phyloP scores from a whole-genome alignment of 129 eudicot species.

The Artemisia argyi region DNA sequence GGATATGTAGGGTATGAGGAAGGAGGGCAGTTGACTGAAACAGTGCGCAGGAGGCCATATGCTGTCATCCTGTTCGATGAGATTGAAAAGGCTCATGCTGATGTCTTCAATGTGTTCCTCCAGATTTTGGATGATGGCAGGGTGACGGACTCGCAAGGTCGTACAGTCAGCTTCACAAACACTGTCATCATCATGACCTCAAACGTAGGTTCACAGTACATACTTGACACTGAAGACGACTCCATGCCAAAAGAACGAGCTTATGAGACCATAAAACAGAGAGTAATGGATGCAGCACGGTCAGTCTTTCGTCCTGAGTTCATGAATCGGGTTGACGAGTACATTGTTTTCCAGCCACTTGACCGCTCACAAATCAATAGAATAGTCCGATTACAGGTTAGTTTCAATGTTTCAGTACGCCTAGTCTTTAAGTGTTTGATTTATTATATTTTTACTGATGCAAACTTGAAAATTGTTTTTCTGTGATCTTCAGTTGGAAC shows the following conservation, averaged over 20 bases:
- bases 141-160: conserved; percentile 97
- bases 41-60: conserved; percentile 86
- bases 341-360: conserved; percentile 97
- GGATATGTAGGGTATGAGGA: conserved; percentile 99
- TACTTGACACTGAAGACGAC: conserved; percentile 73
- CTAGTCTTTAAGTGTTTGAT: background rate
- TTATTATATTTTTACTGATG: background rate
- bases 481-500: conserved; percentile 42
- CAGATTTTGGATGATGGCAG: conserved; percentile 97
- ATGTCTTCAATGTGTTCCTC: conserved; percentile 90
- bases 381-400: conserved; percentile 69
- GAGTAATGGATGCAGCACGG: conserved; percentile 97
- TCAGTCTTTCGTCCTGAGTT: conserved; percentile 90
- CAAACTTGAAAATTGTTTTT: background rate
- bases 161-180: conserved; percentile 96
- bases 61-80: conserved; percentile 95
- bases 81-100: conserved; percentile 93
- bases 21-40: conserved; percentile 97
- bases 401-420: background rate
- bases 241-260: conserved; percentile 54
- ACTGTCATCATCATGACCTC: conserved; percentile 96
- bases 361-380: conserved; percentile 83
- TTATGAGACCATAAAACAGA: conserved; percentile 73
- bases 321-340: conserved; percentile 98
- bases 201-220: conserved; percentile 95